Evolutionary conservation across 345 rosid species (phyloP), one percentile per base, ranked within the genome.

Genomic region (Ceriops zippeliana): DNA sequence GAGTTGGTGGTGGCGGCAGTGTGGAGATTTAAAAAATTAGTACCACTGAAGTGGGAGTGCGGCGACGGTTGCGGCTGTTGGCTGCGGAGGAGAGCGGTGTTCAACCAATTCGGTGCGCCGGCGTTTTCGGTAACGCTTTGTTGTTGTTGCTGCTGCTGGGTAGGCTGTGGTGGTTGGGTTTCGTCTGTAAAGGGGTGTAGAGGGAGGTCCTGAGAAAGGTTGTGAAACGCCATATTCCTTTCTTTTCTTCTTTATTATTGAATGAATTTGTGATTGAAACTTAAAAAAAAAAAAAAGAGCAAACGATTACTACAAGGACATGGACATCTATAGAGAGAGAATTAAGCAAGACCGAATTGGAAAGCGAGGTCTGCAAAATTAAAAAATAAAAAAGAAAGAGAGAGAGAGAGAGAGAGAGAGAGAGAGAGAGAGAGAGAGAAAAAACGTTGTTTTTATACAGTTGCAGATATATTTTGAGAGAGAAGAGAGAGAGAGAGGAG

Each of bases 21-120:
- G 72, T 88, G 93, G 30, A 89, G 93, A 83, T 91, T 91, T 21
- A 95, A 84, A 78, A 93, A 93, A 72, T 89, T 87, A 61, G 83
- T 85, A 74, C 78, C 83, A 26, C 83, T 66, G 79, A 77, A 82
- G 70, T 84, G 83, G 26, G 78, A 70, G 26, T 67, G 78, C 27
- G 51, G 71, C 13, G 71, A 76, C 22, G 9, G 80, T n/a, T 69
- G 79, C 46, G 69, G 79, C 17, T 81, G 85, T 49, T 87, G 89
- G 4, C 83, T 64, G 32, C 95, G 90, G 72, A 91, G 90, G 62
- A 87, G 91, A 7, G 98, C 97, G 6, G 85, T 68, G 93, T 90
- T 93, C 4, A 95, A 84, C 98, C 99, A 92, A 70, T 80, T 95
- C 22, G 96, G 99, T 26, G 86, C 83, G 13, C 83, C 13, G 2